Evolutionary conservation across 2,329 filamentous ascomycete species (phyloP), one percentile per base, ranked within the genome.

Genomic region (Aspergillus piperis): DNA sequence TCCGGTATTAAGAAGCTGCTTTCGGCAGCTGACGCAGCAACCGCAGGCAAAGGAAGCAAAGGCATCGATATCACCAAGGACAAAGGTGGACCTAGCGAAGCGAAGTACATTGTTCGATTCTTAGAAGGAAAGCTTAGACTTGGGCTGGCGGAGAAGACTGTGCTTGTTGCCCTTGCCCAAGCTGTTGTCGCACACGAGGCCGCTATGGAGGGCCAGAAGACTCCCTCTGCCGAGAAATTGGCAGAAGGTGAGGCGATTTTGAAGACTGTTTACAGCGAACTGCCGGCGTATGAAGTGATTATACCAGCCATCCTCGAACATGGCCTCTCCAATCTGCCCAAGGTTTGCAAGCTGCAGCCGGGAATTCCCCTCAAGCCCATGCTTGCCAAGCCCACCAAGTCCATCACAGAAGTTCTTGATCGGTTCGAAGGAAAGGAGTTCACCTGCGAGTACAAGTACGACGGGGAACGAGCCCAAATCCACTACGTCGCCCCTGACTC

Each of bases 361-460:
- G 95, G 95, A 64, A 90, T 99, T 15, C 95, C 95, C 0, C 82
- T 99, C 60, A 99, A 99, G 77, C 95, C 95, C 69, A 99, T 99
- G 95, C 84, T 99, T 80, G 95, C 95, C 19, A 98, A 98, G 71
- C 95, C 95, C 3, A 99, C 95, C 8, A 99, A 99, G 76, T 93
- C 95, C 5, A 97, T 99, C 69, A 96, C 93, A 0, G 95, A 99
- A 78, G 95, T 99, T 0, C 84, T 99, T 10, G 94, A 99, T 76
- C 90, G 95, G 5, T 99, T 99, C 66, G 95, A 98, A 73, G 88
- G 90, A 64, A 95, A 96, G 73, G 90, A 89, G 25, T 99, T 99
- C 71, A 98, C 95, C 1, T 99, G 95, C 78, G 95, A 99, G 75
- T 99, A 96, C 83, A 99, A 99, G 77, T 99, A 99, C 72, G 95